Percentiles rank a stretch among this genome's conserved stretches.
phyloP scores from a whole-genome alignment of 257 asterid genomes.

The Fraxinus excelsior region DNA sequence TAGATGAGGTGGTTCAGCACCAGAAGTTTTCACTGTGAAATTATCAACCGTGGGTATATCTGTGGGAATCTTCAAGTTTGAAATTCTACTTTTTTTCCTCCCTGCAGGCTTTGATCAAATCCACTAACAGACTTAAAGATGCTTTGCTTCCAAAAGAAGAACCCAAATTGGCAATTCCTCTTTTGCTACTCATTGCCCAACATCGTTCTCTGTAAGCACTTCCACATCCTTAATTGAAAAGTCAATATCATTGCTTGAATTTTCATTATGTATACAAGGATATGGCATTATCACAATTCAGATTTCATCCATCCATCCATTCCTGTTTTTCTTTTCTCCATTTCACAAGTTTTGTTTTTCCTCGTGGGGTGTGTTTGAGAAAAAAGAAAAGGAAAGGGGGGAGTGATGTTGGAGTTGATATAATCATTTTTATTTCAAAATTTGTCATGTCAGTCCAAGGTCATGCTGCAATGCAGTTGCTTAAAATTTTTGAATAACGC shows the following conservation, averaged over 20 bases:
- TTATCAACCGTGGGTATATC: background rate
- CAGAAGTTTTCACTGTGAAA: background rate
- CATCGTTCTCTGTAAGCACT: slow-evolving; percentile 88
- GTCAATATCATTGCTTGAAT: background rate
- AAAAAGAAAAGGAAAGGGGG: background rate
- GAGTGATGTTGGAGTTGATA: background rate
- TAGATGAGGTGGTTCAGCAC: background rate
- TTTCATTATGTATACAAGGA: background rate
- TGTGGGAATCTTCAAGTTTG: slow-evolving; percentile 9
- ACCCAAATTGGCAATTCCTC: slow-evolving; percentile 90
- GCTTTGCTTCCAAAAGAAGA: slow-evolving; percentile 89
- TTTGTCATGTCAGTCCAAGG: background rate
- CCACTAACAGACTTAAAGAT: slow-evolving; percentile 93
- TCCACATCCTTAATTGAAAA: background rate
- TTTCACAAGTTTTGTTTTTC: background rate
- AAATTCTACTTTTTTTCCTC: slow-evolving; percentile 14
- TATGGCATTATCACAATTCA: background rate
- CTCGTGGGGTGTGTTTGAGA: no score
- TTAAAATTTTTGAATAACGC: background rate
- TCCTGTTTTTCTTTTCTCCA: background rate
- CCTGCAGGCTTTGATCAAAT: slow-evolving; percentile 88
- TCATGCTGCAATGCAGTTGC: background rate
- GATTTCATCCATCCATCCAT: background rate
- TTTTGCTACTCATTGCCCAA: slow-evolving; percentile 88
- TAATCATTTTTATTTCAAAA: background rate